A percentile compares a stretch with the other conserved stretches of the same genome.
Evolutionary conservation across 1,284 basidiomycete species (phyloP).

Genomic region (Tilletia horrida): DNA sequence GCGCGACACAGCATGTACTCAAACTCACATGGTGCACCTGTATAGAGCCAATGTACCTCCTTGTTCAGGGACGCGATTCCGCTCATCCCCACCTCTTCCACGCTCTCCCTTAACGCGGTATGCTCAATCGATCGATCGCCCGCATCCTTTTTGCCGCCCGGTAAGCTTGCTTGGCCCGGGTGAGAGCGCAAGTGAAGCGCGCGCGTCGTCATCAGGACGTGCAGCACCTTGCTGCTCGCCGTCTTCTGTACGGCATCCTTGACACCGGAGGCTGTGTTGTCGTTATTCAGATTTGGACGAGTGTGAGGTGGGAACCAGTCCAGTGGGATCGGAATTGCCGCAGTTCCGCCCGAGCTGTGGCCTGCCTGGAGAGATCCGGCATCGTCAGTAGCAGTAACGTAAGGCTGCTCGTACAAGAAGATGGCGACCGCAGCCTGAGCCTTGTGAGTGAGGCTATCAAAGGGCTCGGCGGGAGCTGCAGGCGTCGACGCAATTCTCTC

Average conservation of each 20-base stretch:
- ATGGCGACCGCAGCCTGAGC: conserved; percentile 36
- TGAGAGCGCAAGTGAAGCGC: conserved; percentile 36
- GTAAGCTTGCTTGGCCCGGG: conserved; percentile 36
- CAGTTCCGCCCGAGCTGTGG: background rate
- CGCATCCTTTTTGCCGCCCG: conserved; percentile 35
- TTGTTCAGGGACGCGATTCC: conserved; percentile 3
- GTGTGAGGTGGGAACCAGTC: conserved; percentile 13
- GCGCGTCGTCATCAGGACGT: conserved; percentile 36
- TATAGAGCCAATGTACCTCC: conserved; percentile 26
- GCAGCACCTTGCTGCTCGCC: conserved; percentile 12
- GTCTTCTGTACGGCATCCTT: background rate
- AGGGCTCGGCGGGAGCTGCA: conserved; percentile 14
- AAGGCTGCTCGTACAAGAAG: conserved; percentile 27
- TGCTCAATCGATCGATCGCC: conserved; percentile 25
- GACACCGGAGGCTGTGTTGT: background rate
- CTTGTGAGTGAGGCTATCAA: conserved; percentile 26
- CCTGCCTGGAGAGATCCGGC: background rate
- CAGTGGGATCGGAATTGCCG: background rate
- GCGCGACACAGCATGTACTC: background rate
- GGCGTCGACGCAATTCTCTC: conserved; percentile 23
- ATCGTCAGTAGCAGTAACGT: no score
- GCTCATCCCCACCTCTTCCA: conserved; percentile 33
- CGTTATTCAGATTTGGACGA: background rate
- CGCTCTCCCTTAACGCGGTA: conserved; percentile 34
- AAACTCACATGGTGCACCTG: conserved; percentile 29